A percentile compares a stretch with the other conserved stretches of the same genome.
These are phyloP conservation scores for Thuja plicata DNA, from an alignment of 83 land plant species.

Conservation along the genomic window DNA sequence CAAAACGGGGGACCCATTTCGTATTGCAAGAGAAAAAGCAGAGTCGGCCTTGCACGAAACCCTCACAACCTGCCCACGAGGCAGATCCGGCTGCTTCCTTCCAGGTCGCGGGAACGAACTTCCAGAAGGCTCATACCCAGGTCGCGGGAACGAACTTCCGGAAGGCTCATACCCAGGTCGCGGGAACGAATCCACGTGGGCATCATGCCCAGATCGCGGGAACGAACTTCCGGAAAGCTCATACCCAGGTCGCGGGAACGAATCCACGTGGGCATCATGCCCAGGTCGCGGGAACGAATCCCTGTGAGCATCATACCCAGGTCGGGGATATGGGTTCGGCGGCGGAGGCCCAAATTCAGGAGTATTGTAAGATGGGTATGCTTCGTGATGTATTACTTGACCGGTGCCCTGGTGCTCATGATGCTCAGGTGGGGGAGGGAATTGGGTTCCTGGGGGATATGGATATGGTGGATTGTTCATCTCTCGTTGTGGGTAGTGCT, in stretches of 20 bases:
- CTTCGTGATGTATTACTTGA: neutral
- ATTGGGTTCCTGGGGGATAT: neutral
- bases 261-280: neutral
- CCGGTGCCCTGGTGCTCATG: neutral
- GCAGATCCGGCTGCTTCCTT: neutral
- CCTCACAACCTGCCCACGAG: slow-evolving; percentile 23
- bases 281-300: neutral
- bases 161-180: neutral
- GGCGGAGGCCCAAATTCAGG: neutral
- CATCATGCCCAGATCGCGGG: no score
- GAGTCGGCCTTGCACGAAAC: slow-evolving; percentile 36
- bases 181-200: neutral
- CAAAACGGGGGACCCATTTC: slow-evolving; percentile 45
- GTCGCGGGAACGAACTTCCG: neutral
- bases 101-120: neutral
- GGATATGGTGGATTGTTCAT: neutral
- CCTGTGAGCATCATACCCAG: neutral
- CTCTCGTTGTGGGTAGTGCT: neutral
- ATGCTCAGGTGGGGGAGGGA: neutral
- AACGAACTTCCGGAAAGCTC: neutral
- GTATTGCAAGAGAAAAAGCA: slow-evolving; percentile 27
- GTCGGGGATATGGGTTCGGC: neutral
- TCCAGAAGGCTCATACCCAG: no score
- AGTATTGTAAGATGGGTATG: neutral
- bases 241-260: neutral